These are phyloP conservation scores for Casuarina cunninghamiana DNA, from an alignment of 306 rosid genomes.

Conservation along the genomic window DNA sequence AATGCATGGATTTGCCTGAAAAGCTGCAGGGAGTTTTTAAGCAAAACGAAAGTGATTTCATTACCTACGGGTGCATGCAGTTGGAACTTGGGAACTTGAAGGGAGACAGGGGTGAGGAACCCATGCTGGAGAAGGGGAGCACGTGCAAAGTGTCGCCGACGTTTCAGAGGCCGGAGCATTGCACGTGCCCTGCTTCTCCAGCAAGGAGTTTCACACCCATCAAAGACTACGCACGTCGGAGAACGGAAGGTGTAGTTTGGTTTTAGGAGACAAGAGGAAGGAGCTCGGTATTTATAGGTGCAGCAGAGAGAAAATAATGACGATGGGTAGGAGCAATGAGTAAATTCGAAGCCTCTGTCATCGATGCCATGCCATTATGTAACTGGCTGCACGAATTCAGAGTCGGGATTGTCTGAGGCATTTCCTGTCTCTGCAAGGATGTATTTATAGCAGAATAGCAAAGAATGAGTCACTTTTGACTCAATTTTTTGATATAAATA, in stretches of 20 bases:
- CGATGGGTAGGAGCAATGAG: conserved; percentile 35
- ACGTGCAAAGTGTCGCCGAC: conserved; percentile 56
- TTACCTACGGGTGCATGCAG: background rate
- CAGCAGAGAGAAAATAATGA: conserved; percentile 24
- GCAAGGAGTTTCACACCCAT: conserved; percentile 68
- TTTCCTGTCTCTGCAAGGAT: conserved; percentile 33
- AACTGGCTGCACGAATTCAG: conserved; percentile 40
- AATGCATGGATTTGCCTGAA: background rate
- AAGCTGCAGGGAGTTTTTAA: background rate
- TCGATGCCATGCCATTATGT: conserved; percentile 41
- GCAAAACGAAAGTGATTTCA: background rate
- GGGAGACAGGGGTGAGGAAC: conserved; percentile 42
- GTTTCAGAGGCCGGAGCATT: conserved; percentile 30
- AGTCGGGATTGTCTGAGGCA: conserved; percentile 37
- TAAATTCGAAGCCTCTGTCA: conserved; percentile 37
- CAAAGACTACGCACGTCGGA: conserved; percentile 15
- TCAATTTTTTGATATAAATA: too few relatives aligned
- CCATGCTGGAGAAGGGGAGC: conserved; percentile 91
- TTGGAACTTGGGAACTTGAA: background rate
- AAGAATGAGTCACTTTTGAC: too few relatives aligned
- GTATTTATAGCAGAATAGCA: too few relatives aligned
- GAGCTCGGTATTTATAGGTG: conserved; percentile 48
- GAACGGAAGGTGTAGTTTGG: conserved; percentile 5
- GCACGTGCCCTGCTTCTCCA: conserved; percentile 99
- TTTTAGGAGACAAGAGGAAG: conserved; percentile 23